These are phyloP conservation scores for Zalerion maritima DNA, from an alignment of 495 filamentous ascomycete genomes.

Conservation along the genomic window DNA sequence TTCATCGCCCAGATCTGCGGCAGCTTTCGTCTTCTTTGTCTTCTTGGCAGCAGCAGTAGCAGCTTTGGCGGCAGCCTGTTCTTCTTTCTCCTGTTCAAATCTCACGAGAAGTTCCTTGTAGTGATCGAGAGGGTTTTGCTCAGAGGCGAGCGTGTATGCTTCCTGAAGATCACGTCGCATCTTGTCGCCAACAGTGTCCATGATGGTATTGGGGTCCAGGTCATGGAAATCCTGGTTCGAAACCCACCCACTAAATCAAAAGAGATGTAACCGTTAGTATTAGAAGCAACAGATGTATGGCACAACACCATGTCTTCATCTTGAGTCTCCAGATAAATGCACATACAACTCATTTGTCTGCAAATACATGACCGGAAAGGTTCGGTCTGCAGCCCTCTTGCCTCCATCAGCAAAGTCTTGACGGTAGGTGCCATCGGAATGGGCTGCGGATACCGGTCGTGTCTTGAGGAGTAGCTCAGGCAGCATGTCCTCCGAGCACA, in stretches of 20 bases:
- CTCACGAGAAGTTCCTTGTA: conserved; percentile 64
- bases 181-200: conserved; percentile 45
- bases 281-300: neutral
- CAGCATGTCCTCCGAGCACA: conserved; percentile 86
- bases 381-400: conserved; percentile 66
- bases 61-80: conserved; percentile 43
- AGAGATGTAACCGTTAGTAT: conserved; percentile 8
- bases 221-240: conserved; percentile 63
- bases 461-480: conserved; percentile 52
- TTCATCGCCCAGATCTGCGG: conserved; percentile 33
- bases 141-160: conserved; percentile 58
- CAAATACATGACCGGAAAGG: conserved; percentile 88
- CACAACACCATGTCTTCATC: neutral
- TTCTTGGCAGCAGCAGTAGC: conserved; percentile 49
- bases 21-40: conserved; percentile 44
- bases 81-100: conserved; percentile 46
- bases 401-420: conserved; percentile 72
- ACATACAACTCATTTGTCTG: conserved; percentile 92
- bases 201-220: conserved; percentile 53
- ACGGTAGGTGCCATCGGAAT: conserved; percentile 66
- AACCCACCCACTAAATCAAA: conserved; percentile 76
- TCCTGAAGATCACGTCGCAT: conserved; percentile 60
- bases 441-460: conserved; percentile 67
- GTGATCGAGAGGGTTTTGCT: conserved; percentile 53
- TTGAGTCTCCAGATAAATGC: neutral